Evolutionary conservation across 2,329 filamentous ascomycete species (phyloP), one percentile per base, ranked within the genome.

Genomic region (Orbilia brochopaga): DNA sequence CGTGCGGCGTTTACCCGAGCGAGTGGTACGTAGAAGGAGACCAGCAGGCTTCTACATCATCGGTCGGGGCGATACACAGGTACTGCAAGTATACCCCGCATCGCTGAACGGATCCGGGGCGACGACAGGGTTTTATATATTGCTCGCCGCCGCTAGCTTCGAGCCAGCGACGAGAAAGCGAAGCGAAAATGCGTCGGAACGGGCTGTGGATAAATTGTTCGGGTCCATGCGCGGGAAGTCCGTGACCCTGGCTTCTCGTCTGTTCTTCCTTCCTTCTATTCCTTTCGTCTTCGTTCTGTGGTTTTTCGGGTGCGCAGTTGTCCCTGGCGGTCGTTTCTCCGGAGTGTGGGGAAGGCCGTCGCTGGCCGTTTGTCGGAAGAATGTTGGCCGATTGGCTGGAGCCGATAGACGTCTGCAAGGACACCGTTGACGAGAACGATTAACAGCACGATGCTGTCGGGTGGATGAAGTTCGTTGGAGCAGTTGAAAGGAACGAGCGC

Each of bases 51-150:
- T 42, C 48, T 21, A 17, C 32, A 7, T 53, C 44, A 27, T 59
- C 30, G 44, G 42, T 48, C 44, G 53, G 30, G 40, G 37, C 15
- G 50, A 54, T 59, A 70, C 54, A 59, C 53, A 53, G n/a, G n/a
- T n/a, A n/a, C n/a, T n/a, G n/a, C n/a, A 53, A 42, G 57, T 58
- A 52, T 24, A 37, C 32, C 35, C 32, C 23, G 24, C 65, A 69
- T 21, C 56, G 7, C 55, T 37, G 42, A 35, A 48, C 57, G 46
- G 53, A 63, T 48, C n/a, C 44, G 65, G 37, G 58, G 35, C 35
- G 64, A 40, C n/a, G 42, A 53, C 58, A 69, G 46, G 65, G 65
- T 37, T 53, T 69, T 69, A 69, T 69, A 69, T 59, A 51, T 32
- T 62, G 48, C 50, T 32, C 51, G 48, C 27, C 23, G 44, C 27